Conservation (phyloP, 495 filamentous ascomycete species). For the Penicillium bialowiezense region DNA sequence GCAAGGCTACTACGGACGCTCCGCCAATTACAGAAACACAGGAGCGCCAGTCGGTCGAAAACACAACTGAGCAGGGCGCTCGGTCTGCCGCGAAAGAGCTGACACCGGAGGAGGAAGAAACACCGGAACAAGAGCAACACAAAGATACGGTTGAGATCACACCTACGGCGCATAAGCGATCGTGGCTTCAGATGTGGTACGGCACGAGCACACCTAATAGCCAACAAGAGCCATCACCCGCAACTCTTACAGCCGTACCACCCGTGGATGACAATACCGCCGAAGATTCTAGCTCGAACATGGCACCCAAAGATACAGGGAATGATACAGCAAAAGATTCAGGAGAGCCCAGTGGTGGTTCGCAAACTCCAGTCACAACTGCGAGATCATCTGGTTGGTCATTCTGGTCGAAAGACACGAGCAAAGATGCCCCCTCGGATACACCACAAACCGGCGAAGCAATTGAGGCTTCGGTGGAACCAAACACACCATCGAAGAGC, state of each 20-base stretch:
- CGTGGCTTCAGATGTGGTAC: conserved; percentile 51
- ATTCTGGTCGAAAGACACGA: conserved; percentile 73
- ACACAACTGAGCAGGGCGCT: conserved; percentile 15
- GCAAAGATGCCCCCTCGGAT: conserved; percentile 37
- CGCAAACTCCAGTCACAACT: conserved; percentile 35
- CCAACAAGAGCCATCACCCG: conserved; percentile 21
- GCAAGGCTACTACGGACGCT: conserved; percentile 4
- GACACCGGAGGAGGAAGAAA: conserved; percentile 13
- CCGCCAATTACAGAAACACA: conserved; percentile 14
- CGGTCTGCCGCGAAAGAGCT: conserved; percentile 17
- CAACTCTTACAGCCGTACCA: conserved; percentile 22
- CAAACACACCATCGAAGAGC: conserved; percentile 23
- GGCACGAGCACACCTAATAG: conserved; percentile 30
- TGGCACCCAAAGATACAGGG: conserved; percentile 18
- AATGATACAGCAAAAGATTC: conserved; percentile 15
- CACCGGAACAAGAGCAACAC: conserved; percentile 8
- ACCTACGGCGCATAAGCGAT: conserved; percentile 33
- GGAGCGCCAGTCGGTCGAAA: conserved; percentile 17
- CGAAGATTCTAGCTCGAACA: conserved; percentile 17
- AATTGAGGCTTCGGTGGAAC: conserved; percentile 68
- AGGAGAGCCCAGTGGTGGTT: conserved; percentile 29
- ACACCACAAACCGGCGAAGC: conserved; percentile 45
- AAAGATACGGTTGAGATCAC: conserved; percentile 19
- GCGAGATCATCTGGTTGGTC: conserved; percentile 71
- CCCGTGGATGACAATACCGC: conserved; percentile 6